phyloP scores from a whole-genome alignment of 331 rosid species.

The Phaseolus coccineus region DNA sequence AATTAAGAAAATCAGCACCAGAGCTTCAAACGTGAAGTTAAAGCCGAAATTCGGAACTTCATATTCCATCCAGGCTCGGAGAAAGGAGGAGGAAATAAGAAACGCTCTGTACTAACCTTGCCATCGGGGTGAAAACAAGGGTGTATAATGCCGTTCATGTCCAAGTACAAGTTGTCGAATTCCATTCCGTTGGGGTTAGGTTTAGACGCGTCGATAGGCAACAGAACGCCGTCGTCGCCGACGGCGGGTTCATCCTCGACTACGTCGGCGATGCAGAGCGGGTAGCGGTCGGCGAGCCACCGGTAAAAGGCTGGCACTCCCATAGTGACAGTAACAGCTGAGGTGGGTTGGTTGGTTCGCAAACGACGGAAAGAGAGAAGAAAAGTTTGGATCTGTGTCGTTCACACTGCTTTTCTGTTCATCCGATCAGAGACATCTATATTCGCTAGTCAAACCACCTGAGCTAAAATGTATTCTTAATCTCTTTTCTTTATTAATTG shows the following conservation, averaged over 20 bases:
- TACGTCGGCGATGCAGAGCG: conserved; percentile 69
- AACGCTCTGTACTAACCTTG: conserved; percentile 45
- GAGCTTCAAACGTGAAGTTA: conserved; percentile 6
- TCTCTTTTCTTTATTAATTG: no score
- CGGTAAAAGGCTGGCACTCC: conserved; percentile 93
- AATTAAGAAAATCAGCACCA: neutral
- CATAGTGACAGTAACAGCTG: conserved; percentile 51
- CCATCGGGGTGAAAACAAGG: conserved; percentile 94
- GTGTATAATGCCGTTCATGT: conserved; percentile 87
- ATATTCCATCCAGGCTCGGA: neutral
- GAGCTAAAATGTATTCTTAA: no score
- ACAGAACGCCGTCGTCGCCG: conserved; percentile 42
- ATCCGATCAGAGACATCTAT: neutral
- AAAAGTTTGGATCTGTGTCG: conserved; percentile 41
- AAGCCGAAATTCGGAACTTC: conserved; percentile 5
- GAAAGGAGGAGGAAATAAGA: neutral
- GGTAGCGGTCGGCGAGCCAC: conserved; percentile 91
- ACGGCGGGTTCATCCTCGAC: conserved; percentile 64
- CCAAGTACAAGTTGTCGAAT: conserved; percentile 82
- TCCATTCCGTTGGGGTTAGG: conserved; percentile 90
- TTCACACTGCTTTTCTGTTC: neutral
- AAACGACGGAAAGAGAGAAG: neutral
- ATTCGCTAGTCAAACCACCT: no score
- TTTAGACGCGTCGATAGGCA: conserved; percentile 60
- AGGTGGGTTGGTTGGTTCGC: neutral